Evolutionary conservation across 352 stramenopile species (phyloP).

Genomic region (Pythium insidiosum): DNA sequence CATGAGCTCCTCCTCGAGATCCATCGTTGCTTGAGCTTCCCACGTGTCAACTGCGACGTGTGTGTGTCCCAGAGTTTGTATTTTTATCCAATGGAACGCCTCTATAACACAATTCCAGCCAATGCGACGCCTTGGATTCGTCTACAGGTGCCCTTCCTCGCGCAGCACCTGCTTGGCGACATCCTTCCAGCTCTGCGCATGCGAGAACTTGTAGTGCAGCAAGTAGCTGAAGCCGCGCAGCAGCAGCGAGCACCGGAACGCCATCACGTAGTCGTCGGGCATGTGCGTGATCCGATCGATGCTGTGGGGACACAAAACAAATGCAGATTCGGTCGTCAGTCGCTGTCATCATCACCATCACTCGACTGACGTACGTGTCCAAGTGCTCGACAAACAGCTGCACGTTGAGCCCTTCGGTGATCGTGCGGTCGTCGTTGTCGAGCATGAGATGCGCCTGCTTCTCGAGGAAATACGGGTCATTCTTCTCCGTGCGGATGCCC

Average conservation of each 20-base stretch:
- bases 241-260: conserved; percentile 77
- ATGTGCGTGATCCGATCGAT: conserved; percentile 79
- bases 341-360: background rate
- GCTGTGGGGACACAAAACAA: conserved; percentile 12
- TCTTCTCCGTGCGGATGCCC: conserved; percentile 64
- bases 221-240: conserved; percentile 81
- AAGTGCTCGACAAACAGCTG: conserved; percentile 83
- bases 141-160: conserved; percentile 22
- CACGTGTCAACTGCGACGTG: too few relatives aligned
- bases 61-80: too few relatives aligned
- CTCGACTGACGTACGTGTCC: conserved; percentile 43
- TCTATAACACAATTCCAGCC: too few relatives aligned
- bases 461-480: conserved; percentile 77
- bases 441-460: conserved; percentile 82
- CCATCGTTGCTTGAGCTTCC: too few relatives aligned
- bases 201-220: conserved; percentile 82
- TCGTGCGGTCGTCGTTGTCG: conserved; percentile 72
- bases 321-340: too few relatives aligned
- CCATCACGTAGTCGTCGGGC: conserved; percentile 84
- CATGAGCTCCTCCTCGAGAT: conserved; percentile 61
- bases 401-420: conserved; percentile 80
- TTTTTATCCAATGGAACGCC: background rate
- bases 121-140: background rate
- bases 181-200: conserved; percentile 72
- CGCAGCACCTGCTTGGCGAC: conserved; percentile 54